phyloP scores from a whole-genome alignment of 1,284 basidiomycete species.

The Boletus smithii region DNA sequence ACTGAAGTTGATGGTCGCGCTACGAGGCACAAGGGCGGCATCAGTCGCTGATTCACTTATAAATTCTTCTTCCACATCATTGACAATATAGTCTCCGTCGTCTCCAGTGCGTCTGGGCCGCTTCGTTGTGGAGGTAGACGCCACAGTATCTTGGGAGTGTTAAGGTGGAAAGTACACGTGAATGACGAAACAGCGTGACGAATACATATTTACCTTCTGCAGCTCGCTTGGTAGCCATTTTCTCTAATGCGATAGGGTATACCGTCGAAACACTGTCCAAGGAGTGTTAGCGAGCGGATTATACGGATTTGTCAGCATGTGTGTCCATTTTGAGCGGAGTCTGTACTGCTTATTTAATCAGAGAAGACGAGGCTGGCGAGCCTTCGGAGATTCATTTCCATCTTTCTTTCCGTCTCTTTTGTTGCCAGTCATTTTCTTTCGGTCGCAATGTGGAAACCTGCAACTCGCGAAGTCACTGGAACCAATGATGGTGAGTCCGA shows the following conservation, averaged over 20 bases:
- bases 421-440: constrained; percentile 24
- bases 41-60: constrained; percentile 48
- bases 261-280: neutral
- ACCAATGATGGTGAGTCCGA: constrained; percentile 69
- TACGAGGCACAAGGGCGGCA: constrained; percentile 56
- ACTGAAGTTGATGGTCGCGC: constrained; percentile 77
- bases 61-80: constrained; percentile 56
- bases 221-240: constrained; percentile 29
- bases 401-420: constrained; percentile 22
- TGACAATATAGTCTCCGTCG: constrained; percentile 51
- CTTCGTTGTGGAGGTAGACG: constrained; percentile 42
- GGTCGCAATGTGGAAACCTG: constrained; percentile 80
- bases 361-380: constrained; percentile 8
- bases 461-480: constrained; percentile 77
- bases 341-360: constrained; percentile 22
- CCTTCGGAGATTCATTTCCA: constrained; percentile 37
- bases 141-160: constrained; percentile 21
- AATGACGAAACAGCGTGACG: neutral
- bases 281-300: neutral
- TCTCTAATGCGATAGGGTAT: neutral
- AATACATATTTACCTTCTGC: constrained; percentile 26
- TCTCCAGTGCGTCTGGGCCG: constrained; percentile 48
- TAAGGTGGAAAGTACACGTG: constrained; percentile 1
- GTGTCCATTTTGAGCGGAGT: constrained; percentile 34
- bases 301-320: constrained; percentile 29